A percentile compares a stretch with the other conserved stretches of the same genome.
Conservation (phyloP, 2,329 filamentous ascomycete genomes). For the Penicillium griseofulvum region DNA sequence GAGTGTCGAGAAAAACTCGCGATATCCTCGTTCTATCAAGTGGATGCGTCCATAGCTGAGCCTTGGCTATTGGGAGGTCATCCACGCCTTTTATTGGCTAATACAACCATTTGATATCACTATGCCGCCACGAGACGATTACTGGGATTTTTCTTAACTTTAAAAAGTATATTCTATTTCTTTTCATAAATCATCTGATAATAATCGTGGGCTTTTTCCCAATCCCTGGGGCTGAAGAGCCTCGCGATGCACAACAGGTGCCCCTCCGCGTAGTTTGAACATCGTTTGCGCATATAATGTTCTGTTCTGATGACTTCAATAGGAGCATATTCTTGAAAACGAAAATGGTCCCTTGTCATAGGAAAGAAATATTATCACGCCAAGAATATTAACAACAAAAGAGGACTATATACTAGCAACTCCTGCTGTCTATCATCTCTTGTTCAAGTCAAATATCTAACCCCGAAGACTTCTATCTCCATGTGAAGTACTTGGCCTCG, state of each 20-base stretch:
- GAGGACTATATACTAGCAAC: neutral
- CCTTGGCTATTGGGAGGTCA: neutral
- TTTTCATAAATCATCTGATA: neutral
- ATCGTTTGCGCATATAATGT: neutral
- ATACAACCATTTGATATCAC: neutral
- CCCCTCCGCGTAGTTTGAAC: neutral
- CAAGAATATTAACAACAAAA: neutral
- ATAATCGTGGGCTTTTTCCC: neutral
- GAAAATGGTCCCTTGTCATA: too few species aligned
- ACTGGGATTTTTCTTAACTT: neutral
- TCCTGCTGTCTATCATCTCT: neutral
- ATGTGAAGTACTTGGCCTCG: too few species aligned
- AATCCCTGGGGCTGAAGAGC: slow-evolving; percentile 1
- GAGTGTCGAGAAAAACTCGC: neutral
- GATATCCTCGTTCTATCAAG: neutral
- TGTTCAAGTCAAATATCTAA: neutral
- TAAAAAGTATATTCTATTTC: neutral
- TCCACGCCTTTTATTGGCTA: neutral
- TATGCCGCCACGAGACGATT: neutral
- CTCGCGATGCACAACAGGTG: neutral
- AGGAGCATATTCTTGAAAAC: too few species aligned
- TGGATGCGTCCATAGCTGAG: neutral
- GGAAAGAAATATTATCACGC: neutral
- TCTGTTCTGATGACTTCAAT: neutral
- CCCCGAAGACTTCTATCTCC: neutral